Percentiles rank a stretch among this genome's conserved stretches.
These are phyloP conservation scores for Albizia julibrissin DNA, from an alignment of 306 rosid genomes.

Conservation along the genomic window DNA sequence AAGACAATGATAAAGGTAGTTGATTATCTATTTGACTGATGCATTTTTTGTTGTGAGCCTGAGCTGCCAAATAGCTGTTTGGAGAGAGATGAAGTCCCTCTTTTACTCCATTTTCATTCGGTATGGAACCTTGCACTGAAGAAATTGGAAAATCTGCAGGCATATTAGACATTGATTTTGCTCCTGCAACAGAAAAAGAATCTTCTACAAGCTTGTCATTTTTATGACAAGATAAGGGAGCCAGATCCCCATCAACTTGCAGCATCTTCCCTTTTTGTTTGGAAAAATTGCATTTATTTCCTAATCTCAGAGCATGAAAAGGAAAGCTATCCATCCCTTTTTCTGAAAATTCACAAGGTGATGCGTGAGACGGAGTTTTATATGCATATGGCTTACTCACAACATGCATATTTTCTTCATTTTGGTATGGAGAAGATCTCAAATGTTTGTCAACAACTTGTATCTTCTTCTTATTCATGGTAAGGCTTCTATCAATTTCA, in stretches of 20 bases:
- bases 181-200: conserved; percentile 37
- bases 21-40: conserved; percentile 40
- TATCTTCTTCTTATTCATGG: conserved; percentile 43
- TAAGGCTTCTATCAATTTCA: conserved; percentile 39
- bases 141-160: conserved; percentile 29
- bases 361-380: conserved; percentile 17
- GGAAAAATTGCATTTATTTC: conserved; percentile 35
- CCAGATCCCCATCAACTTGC: conserved; percentile 38
- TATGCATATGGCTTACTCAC: conserved; percentile 21
- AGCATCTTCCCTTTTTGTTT: conserved; percentile 52
- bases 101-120: conserved; percentile 41
- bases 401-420: conserved; percentile 30
- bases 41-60: conserved; percentile 32
- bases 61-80: conserved; percentile 36
- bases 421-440: conserved; percentile 33
- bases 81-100: conserved; percentile 55
- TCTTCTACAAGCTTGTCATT: conserved; percentile 29
- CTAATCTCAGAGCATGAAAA: conserved; percentile 36
- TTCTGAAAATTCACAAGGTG: conserved; percentile 28
- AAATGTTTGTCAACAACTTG: conserved; percentile 38
- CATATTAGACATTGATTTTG: conserved; percentile 39
- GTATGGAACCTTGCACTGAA: conserved; percentile 37
- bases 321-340: conserved; percentile 38
- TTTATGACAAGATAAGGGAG: conserved; percentile 35
- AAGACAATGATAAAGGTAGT: conserved; percentile 35